Evolutionary conservation across 129 eudicot species (phyloP).

Genomic region (Oenanthe sinensis): DNA sequence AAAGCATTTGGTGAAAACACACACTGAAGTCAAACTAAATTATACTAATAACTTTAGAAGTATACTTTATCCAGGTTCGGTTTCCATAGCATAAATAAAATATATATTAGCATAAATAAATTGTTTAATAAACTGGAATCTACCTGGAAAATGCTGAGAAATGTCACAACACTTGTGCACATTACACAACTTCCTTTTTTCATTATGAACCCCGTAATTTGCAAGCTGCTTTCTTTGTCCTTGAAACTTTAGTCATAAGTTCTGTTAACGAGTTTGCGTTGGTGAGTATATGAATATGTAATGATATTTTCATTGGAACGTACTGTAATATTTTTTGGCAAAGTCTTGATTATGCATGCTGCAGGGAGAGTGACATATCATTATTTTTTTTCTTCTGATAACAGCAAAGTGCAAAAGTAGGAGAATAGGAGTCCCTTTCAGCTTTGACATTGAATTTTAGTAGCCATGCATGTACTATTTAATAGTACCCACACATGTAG

Average conservation of each 20-base stretch:
- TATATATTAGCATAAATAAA: background rate
- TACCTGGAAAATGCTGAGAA: constrained; percentile 23
- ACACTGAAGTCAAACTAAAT: background rate
- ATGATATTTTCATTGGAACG: too few relatives aligned
- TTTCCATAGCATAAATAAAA: background rate
- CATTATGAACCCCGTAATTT: constrained; percentile 28
- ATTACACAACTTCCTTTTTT: background rate
- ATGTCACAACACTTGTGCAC: background rate
- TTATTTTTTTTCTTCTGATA: too few relatives aligned
- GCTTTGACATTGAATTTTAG: background rate
- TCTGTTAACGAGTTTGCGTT: too few relatives aligned
- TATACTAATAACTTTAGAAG: background rate
- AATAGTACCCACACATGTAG: too few relatives aligned
- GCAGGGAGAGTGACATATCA: background rate
- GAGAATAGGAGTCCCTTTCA: background rate
- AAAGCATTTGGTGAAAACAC: background rate
- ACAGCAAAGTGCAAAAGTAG: background rate
- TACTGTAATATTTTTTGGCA: background rate
- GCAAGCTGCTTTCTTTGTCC: background rate
- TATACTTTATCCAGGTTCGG: background rate
- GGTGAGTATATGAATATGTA: too few relatives aligned
- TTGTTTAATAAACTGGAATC: constrained; percentile 6
- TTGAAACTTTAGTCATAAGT: too few relatives aligned
- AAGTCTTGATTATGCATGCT: background rate
- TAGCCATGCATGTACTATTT: background rate